phyloP scores from a whole-genome alignment of 2,329 filamentous ascomycete genomes.

The Cyphellophora europaea region DNA sequence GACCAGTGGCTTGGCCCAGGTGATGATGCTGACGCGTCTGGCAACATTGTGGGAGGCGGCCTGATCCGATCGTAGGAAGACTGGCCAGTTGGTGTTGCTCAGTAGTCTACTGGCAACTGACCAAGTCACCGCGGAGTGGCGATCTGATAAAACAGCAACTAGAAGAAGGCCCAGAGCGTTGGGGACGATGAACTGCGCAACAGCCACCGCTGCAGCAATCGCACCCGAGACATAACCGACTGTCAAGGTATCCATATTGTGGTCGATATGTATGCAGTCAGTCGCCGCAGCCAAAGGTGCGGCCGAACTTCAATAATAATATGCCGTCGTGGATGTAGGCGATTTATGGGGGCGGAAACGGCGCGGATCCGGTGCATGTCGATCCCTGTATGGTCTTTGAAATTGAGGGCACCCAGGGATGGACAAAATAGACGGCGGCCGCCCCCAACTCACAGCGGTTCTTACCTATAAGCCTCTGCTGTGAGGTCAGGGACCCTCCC shows the following conservation, averaged over 20 bases:
- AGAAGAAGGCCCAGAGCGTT: slow-evolving; percentile 28
- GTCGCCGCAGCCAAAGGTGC: too few relatives aligned
- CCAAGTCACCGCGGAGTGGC: slow-evolving; percentile 30
- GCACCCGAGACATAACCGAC: slow-evolving; percentile 31
- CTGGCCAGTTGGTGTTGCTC: slow-evolving; percentile 34
- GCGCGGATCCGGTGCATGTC: too few relatives aligned
- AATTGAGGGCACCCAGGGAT: too few relatives aligned
- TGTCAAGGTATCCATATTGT: slow-evolving; percentile 19
- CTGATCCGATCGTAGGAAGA: slow-evolving; percentile 30
- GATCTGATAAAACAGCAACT: slow-evolving; percentile 26
- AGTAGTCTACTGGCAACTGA: slow-evolving; percentile 28
- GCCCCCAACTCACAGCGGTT: too few relatives aligned
- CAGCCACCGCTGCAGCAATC: slow-evolving; percentile 28
- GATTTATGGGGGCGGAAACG: too few relatives aligned
- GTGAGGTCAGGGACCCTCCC: too few relatives aligned
- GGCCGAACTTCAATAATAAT: too few relatives aligned
- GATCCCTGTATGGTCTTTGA: too few relatives aligned
- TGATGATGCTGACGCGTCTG: slow-evolving; percentile 18
- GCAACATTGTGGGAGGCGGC: slow-evolving; percentile 24
- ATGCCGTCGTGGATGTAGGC: too few relatives aligned
- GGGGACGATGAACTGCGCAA: slow-evolving; percentile 29
- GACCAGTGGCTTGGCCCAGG: slow-evolving; percentile 20
- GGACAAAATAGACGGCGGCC: too few relatives aligned
- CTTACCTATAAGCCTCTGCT: too few relatives aligned
- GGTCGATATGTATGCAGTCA: too few relatives aligned